Conservation (phyloP, 768 basidiomycete genomes). For the Tephrocybe sp. region DNA sequence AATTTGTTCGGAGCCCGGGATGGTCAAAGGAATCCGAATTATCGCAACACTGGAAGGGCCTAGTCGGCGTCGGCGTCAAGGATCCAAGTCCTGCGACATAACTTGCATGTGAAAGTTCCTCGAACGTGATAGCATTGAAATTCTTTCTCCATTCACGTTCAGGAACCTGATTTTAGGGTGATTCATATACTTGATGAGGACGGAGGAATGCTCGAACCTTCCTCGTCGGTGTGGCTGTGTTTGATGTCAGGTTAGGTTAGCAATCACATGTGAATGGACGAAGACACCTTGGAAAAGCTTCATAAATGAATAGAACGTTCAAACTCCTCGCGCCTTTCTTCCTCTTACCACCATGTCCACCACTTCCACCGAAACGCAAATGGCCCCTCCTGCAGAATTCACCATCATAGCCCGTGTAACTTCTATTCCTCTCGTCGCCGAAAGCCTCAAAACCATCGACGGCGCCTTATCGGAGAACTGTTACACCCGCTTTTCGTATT, state of each 20-base stretch:
- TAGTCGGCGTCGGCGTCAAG: no score
- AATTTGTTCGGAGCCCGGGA: no score
- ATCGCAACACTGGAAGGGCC: no score
- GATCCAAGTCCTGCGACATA: no score
- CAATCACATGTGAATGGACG: slow-evolving; percentile 10
- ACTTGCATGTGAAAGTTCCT: no score
- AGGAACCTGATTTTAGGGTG: no score
- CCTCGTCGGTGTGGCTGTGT: background rate
- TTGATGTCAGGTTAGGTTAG: slow-evolving; percentile 6
- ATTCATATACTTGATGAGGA: no score
- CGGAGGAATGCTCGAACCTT: no score
- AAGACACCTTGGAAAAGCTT: background rate
- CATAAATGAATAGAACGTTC: slow-evolving; percentile 5
- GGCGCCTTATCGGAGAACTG: slow-evolving; percentile 54
- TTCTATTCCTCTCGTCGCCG: slow-evolving; percentile 73
- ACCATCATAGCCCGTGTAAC: slow-evolving; percentile 61
- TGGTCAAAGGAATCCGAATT: no score
- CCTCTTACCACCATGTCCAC: slow-evolving; percentile 23
- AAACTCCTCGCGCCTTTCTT: slow-evolving; percentile 14
- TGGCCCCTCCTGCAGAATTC: slow-evolving; percentile 44
- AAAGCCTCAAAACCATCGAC: slow-evolving; percentile 59
- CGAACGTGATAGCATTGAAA: no score
- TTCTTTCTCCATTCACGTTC: no score
- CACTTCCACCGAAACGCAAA: slow-evolving; percentile 22
- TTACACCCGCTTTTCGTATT: slow-evolving; percentile 64